Conservation (phyloP, 345 rosid species). For the Eucalyptus fibrosa region DNA sequence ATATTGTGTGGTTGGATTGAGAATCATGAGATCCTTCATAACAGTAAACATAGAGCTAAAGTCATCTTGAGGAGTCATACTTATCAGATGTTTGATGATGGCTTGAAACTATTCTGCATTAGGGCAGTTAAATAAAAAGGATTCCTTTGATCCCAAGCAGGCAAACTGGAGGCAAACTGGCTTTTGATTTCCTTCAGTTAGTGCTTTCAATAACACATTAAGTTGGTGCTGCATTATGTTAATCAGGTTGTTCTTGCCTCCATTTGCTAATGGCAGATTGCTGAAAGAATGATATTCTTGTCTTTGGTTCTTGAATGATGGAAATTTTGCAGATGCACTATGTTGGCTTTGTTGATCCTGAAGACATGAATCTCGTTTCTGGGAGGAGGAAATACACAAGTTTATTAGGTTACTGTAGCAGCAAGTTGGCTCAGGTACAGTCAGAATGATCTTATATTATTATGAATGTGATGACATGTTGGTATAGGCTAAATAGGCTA, state of each 20-base stretch:
- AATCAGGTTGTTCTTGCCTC: neutral
- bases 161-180: neutral
- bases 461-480: neutral
- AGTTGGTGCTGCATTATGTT: neutral
- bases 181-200: neutral
- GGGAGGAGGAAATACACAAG: slow-evolving; percentile 75
- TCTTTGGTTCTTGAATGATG: neutral
- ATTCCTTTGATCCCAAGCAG: neutral
- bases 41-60: neutral
- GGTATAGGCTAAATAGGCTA: neutral
- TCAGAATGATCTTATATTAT: neutral
- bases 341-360: slow-evolving; percentile 79
- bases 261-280: neutral
- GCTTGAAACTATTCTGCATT: neutral
- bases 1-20: neutral
- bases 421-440: slow-evolving; percentile 93
- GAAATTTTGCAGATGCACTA: slow-evolving; percentile 60
- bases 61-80: neutral
- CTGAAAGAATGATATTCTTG: neutral
- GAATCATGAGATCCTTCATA: neutral
- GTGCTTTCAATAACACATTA: neutral
- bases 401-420: slow-evolving; percentile 49
- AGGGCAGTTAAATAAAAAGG: neutral
- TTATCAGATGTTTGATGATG: neutral
- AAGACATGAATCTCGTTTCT: slow-evolving; percentile 75